Conservation (phyloP, 2,329 filamentous ascomycete species). For the Pseudogymnoascus sp. region DNA sequence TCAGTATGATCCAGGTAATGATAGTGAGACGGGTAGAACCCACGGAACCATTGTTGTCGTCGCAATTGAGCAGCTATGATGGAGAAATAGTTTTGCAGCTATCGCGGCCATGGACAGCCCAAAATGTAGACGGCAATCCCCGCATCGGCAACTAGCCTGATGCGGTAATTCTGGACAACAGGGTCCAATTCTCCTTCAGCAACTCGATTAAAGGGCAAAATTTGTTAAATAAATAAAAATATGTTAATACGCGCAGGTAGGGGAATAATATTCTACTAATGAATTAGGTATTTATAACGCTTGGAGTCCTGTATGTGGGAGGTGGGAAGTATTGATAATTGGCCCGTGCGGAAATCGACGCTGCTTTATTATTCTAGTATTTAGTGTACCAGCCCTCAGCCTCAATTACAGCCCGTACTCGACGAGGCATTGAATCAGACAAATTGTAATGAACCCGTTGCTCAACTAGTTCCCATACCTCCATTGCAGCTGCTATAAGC, state of each 20-base stretch:
- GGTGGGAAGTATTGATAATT: too few relatives aligned
- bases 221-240: background rate
- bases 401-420: too few relatives aligned
- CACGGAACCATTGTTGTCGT: slow-evolving; percentile 1
- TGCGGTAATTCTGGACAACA: slow-evolving; percentile 1
- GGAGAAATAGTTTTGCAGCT: slow-evolving; percentile 1
- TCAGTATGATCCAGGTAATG: background rate
- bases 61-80: background rate
- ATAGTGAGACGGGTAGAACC: background rate
- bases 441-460: too few relatives aligned
- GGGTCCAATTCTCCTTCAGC: background rate
- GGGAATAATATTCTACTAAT: background rate
- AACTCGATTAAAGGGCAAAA: background rate
- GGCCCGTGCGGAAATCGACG: too few relatives aligned
- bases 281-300: background rate
- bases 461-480: too few relatives aligned
- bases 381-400: too few relatives aligned
- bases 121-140: slow-evolving; percentile 8
- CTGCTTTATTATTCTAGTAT: too few relatives aligned
- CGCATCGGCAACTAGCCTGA: background rate
- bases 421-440: too few relatives aligned
- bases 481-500: too few relatives aligned
- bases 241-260: background rate
- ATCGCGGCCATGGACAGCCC: background rate
- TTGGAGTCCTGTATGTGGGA: background rate